These are phyloP conservation scores for Borealophlyctis nickersoniae DNA, from an alignment of 192 early-diverging fungal genomes.

Conservation along the genomic window DNA sequence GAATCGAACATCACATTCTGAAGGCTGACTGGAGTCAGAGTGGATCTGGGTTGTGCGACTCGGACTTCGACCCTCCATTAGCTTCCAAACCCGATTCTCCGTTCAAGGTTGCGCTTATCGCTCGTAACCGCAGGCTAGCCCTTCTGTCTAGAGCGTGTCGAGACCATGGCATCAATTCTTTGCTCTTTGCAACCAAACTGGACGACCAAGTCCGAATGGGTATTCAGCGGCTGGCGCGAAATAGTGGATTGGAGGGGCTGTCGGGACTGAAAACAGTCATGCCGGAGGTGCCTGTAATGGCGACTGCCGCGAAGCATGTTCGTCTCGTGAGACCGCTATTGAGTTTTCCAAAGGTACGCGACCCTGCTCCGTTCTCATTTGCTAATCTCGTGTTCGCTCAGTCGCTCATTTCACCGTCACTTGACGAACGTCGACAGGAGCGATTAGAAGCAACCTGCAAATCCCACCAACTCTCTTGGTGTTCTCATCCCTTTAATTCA, in stretches of 20 bases:
- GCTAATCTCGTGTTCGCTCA: too few species aligned
- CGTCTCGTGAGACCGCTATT: conserved; percentile 41
- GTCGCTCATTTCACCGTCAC: too few species aligned
- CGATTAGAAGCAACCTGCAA: conserved; percentile 9
- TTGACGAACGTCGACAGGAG: not conserved
- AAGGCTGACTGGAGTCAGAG: conserved; percentile 23
- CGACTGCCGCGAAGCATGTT: conserved; percentile 36
- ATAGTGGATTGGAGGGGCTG: conserved; percentile 48
- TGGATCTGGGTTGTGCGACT: conserved; percentile 36
- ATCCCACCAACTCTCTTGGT: too few species aligned
- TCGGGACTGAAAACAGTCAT: conserved; percentile 31
- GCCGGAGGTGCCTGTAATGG: conserved; percentile 32
- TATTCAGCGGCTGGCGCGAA: conserved; percentile 37
- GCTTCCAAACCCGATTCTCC: too few species aligned
- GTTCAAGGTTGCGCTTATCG: too few species aligned
- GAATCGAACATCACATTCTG: not conserved
- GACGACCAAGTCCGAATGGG: conserved; percentile 49
- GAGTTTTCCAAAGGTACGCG: conserved; percentile 39
- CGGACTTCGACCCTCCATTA: too few species aligned
- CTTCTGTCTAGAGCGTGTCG: conserved; percentile 36
- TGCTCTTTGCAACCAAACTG: conserved; percentile 44
- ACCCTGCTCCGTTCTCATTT: too few species aligned
- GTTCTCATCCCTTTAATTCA: too few species aligned
- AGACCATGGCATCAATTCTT: conserved; percentile 28
- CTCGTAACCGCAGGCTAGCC: conserved; percentile 36